Evolutionary conservation across 345 rosid genomes (phyloP), one percentile per base, ranked within the genome.

Genomic region (Arabidopsis suecica): DNA sequence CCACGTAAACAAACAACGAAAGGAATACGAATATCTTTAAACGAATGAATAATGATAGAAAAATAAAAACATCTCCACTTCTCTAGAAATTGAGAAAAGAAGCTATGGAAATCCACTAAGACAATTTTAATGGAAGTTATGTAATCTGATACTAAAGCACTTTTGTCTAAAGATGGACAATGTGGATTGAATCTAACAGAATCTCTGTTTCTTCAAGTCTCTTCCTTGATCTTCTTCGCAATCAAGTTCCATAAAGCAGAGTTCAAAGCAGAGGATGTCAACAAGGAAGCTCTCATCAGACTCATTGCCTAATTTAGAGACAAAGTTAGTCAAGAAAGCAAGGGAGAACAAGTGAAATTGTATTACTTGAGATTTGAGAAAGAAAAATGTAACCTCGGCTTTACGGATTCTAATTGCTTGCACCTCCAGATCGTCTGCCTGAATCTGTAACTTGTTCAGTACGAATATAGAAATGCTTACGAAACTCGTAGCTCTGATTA

Each of bases 381-480:
- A 48, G 3, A 47, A 59, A 33, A 71, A 47, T 3, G 18, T 47
- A 18, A 72, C 77, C 69, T 51, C 76, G 2, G 33, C 42, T 62
- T 61, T 33, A 30, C 54, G 34, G 69, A 73, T 73, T 6, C 12
- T 62, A 5, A 73, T 53, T 0, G 63, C 77, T 53, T 73, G 77
- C 9, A 61, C 61, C 13, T 73, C 70, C 36, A 73, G 16, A 63
- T 73, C 63, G 41, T 37, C 59, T 3, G 59, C 61, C 16, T 42
- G 16, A 32, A 63, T 28, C 42, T 63, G 45, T 34, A 63, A 30
- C 63, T 73, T 51, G 45, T 72, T 72, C 5, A 72, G 55, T 7
- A 16, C 32, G n/a, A 11, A 30, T 0, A 72, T 28, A 2, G 63
- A 40, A 10, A 55, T 59, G 18, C 48, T 47, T 3, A 72, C 7